Conservation (phyloP, 192 early-diverging fungal species). For the Entomortierella chlamydospora region DNA sequence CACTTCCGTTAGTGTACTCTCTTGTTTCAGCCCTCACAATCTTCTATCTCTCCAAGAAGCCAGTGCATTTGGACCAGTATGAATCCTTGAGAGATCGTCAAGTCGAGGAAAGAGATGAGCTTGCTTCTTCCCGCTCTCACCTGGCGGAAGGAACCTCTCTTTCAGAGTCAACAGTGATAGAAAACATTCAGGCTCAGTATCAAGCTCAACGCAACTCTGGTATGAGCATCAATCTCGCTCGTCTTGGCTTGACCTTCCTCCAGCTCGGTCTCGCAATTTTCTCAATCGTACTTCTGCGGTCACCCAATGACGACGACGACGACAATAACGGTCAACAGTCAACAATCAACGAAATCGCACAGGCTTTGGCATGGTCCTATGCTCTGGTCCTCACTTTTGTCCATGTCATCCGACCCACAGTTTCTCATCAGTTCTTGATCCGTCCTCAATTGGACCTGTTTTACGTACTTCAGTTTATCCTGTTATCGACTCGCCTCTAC, state of each 20-base stretch:
- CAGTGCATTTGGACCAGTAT: conserved; percentile 40
- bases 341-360: neutral
- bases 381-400: conserved; percentile 25
- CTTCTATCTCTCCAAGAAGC: conserved; percentile 28
- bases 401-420: conserved; percentile 10
- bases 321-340: neutral
- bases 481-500: conserved; percentile 13
- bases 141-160: neutral
- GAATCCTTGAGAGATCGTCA: conserved; percentile 8
- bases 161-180: conserved; percentile 12
- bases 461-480: conserved; percentile 13
- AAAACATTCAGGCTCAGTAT: conserved; percentile 28
- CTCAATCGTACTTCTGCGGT: neutral
- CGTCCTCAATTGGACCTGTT: conserved; percentile 29
- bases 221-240: conserved; percentile 27
- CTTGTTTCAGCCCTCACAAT: conserved; percentile 17
- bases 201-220: conserved; percentile 32
- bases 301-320: neutral
- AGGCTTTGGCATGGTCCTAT: conserved; percentile 22
- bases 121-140: neutral
- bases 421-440: conserved; percentile 31
- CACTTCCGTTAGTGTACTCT: conserved; percentile 27
- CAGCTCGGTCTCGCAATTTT: conserved; percentile 18
- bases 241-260: conserved; percentile 14
- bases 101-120: neutral